Percentiles rank a stretch among this genome's conserved stretches.
These are phyloP conservation scores for Xanthoconium purpureum DNA, from an alignment of 768 basidiomycete genomes.

Conservation along the genomic window DNA sequence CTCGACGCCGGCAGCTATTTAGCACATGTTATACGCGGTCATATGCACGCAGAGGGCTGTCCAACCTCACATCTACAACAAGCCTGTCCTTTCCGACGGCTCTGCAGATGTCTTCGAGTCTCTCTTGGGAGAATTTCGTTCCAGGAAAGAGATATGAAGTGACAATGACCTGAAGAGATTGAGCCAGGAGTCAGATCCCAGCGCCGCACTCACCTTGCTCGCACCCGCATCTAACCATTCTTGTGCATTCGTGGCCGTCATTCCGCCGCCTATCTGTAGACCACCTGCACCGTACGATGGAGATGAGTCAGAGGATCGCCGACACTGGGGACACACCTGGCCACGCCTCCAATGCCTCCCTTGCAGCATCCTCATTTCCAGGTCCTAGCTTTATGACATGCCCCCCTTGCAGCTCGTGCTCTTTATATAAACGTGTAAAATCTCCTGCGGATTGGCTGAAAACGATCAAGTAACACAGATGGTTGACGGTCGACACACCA, in stretches of 20 bases:
- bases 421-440: constrained; percentile 76
- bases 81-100: constrained; percentile 79
- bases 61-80: constrained; percentile 92
- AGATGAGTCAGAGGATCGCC: neutral
- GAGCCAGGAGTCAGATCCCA: constrained; percentile 4
- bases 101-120: constrained; percentile 59
- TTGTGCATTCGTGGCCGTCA: constrained; percentile 73
- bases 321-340: constrained; percentile 46
- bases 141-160: constrained; percentile 92
- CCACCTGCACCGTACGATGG: constrained; percentile 44
- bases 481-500: constrained; percentile 1
- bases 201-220: constrained; percentile 60
- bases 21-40: neutral
- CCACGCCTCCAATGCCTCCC: constrained; percentile 81
- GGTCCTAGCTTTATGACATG: constrained; percentile 96
- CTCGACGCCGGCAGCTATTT: constrained; percentile 76
- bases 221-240: constrained; percentile 89
- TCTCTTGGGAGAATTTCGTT: constrained; percentile 72
- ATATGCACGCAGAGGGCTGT: neutral
- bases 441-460: constrained; percentile 71
- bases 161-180: constrained; percentile 76
- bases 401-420: constrained; percentile 71
- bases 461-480: constrained; percentile 6
- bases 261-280: constrained; percentile 92
- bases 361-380: constrained; percentile 86